phyloP scores from a whole-genome alignment of 2,329 filamentous ascomycete genomes.

The Dothiorella sarmentorum region DNA sequence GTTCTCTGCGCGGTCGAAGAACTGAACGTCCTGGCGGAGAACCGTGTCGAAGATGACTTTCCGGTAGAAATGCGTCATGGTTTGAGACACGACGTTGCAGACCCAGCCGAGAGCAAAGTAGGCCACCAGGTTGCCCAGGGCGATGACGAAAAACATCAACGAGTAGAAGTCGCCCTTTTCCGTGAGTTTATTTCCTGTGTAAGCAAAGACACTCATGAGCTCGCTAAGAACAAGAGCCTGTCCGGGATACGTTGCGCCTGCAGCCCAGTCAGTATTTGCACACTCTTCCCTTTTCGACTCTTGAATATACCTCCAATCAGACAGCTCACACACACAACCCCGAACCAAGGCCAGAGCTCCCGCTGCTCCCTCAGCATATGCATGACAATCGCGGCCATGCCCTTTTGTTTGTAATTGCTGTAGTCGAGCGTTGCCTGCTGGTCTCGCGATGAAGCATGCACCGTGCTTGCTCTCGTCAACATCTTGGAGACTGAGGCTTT shows the following conservation, averaged over 20 bases:
- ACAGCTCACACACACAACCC: slow-evolving; percentile 25
- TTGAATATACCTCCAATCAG: slow-evolving; percentile 50
- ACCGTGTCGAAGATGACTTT: slow-evolving; percentile 73
- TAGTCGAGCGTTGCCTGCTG: not conserved
- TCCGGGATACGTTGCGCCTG: slow-evolving; percentile 45
- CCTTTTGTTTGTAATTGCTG: not conserved
- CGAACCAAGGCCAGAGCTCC: slow-evolving; percentile 22
- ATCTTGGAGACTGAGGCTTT: not conserved
- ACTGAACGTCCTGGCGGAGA: slow-evolving; percentile 83
- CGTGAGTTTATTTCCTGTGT: slow-evolving; percentile 35
- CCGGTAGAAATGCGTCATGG: slow-evolving; percentile 47
- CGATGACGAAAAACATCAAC: slow-evolving; percentile 57
- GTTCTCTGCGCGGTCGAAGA: slow-evolving; percentile 85
- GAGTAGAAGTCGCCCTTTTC: slow-evolving; percentile 27
- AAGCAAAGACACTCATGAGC: slow-evolving; percentile 46
- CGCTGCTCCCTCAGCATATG: not conserved
- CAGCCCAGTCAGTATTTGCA: slow-evolving; percentile 40
- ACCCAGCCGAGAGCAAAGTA: slow-evolving; percentile 48
- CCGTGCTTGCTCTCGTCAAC: not conserved
- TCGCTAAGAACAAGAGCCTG: slow-evolving; percentile 51
- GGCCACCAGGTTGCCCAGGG: slow-evolving; percentile 44
- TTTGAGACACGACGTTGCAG: slow-evolving; percentile 45
- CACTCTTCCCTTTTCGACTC: not conserved
- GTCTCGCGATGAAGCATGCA: not conserved
- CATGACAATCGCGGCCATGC: not conserved